Evolutionary conservation across 2,329 filamentous ascomycete genomes (phyloP), one percentile per base, ranked within the genome.

Genomic region (Fusarium lyarnte): DNA sequence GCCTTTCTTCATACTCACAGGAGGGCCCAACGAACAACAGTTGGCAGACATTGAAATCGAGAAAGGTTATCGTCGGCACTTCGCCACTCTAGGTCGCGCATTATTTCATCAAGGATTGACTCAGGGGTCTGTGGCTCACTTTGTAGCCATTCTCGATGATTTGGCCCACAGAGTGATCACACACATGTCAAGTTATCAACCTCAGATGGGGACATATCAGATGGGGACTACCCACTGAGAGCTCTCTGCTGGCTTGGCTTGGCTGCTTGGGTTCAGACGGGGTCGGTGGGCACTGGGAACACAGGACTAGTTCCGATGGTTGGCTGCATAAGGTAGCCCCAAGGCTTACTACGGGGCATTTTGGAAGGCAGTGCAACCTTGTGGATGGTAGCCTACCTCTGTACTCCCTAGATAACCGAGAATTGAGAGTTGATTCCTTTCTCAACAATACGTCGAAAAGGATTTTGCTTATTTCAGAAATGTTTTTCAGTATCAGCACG

Each of bases 311-410:
- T 27, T 23, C 38, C 29, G n/a, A 36, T 46, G 57, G 60, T 41
- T 54, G 38, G 65, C 25, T 17, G 25, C 39, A 25, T 42, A 51
- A 52, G 35, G 25, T n/a, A 35, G 39, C 23, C 31, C 45, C 45
- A 27, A 73, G 70, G 70, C 70, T 53, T 19, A 63, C 43, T 23
- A 29, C 41, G 23, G 61, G 70, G 70, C 61, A 53, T 57, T 65
- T 49, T 47, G 21, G 45, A 53, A 46, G 62, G 31, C 52, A 43
- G 29, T 66, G 29, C 58, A 73, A 54, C 35, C 38, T 27, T 23
- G 33, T 25, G 16, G 17, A 47, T 43, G 23, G 19, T 8, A 25
- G 27, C 19, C 9, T 42, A 13, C 39, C 35, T 57, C 31, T 42
- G 16, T 17, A 29, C 27, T 29, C 27, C 27, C 27, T 29, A 19